These are phyloP conservation scores for Annulohypoxylon truncatum DNA, from an alignment of 2,329 filamentous ascomycete genomes.

Conservation along the genomic window DNA sequence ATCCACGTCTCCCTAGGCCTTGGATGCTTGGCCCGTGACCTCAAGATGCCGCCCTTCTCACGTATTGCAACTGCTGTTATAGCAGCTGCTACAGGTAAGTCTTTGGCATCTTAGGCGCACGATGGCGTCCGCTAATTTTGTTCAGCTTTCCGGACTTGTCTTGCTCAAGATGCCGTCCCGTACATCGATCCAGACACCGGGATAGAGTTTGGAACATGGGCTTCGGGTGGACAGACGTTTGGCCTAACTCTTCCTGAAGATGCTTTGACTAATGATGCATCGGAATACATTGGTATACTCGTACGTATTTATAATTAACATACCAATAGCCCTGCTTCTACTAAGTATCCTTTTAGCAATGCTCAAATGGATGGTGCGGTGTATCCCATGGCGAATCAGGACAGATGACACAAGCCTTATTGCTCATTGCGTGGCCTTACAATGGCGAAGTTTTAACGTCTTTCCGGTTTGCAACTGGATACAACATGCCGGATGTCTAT, in stretches of 20 bases:
- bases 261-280: constrained; percentile 47
- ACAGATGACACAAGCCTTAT: constrained; percentile 52
- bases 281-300: constrained; percentile 49
- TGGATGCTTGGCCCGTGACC: constrained; percentile 42
- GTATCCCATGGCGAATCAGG: constrained; percentile 49
- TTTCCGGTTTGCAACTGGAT: constrained; percentile 69
- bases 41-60: constrained; percentile 49
- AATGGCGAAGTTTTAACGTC: constrained; percentile 66
- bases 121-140: constrained; percentile 32
- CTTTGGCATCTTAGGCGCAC: background rate
- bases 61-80: constrained; percentile 47
- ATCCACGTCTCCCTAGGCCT: constrained; percentile 40
- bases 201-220: constrained; percentile 50
- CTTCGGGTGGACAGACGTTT: constrained; percentile 44
- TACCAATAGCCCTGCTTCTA: constrained; percentile 12
- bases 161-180: constrained; percentile 45
- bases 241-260: constrained; percentile 48
- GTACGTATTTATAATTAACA: constrained; percentile 37
- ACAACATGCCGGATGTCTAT: constrained; percentile 69
- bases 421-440: constrained; percentile 69
- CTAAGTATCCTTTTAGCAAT: constrained; percentile 45
- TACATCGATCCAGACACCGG: constrained; percentile 49
- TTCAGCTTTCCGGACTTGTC: constrained; percentile 44
- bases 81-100: constrained; percentile 48
- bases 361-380: constrained; percentile 49